Evolutionary conservation across 1,284 basidiomycete species (phyloP), one percentile per base, ranked within the genome.

Genomic region (Agroathelia rolfsii): DNA sequence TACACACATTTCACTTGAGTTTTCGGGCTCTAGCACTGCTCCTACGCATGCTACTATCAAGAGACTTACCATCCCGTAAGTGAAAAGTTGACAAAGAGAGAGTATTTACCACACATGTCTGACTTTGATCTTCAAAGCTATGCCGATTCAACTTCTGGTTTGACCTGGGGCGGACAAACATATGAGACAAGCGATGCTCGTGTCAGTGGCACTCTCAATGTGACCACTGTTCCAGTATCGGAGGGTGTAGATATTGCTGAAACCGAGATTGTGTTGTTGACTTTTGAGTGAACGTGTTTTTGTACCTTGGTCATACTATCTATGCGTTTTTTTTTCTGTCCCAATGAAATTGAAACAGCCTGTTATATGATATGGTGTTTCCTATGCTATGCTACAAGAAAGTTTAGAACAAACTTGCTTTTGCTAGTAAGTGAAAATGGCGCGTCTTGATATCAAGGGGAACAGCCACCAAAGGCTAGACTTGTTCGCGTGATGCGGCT

Each of bases 141-240:
- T 41, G 72, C 74, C 11, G 71, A 77, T 42, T 72, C 72, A 40
- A 61, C 58, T 2, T 53, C 56, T 25, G 69, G 69, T 20, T 34
- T 79, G 34, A 72, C 61, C 1, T 78, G 74, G 74, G 76, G 65
- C 31, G 76, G 76, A 3, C 73, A 76, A 50, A 71, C 64, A 3
- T 80, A 71, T 37, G 77, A 79, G 49, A 79, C 73, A 0, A 29
- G 42, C 20, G 56, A 72, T 39, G 74, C 61, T 1, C 57, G 50
- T 26, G 62, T 70, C 10, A 49, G 44, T 7, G 74, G 76, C 0
- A 34, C 15, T 7, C 32, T 62, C 17, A 44, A 48, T 4, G 41
- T 58, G 2, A 56, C 69, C 40, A 58, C 30, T 0, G 47, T 58
- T 10, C 34, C 47, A n/a, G 45, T 73, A 16, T 29, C 41, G 7